Evolutionary conservation across 2,329 filamentous ascomycete genomes (phyloP).

Genomic region (Trematosphaeria pertusa): DNA sequence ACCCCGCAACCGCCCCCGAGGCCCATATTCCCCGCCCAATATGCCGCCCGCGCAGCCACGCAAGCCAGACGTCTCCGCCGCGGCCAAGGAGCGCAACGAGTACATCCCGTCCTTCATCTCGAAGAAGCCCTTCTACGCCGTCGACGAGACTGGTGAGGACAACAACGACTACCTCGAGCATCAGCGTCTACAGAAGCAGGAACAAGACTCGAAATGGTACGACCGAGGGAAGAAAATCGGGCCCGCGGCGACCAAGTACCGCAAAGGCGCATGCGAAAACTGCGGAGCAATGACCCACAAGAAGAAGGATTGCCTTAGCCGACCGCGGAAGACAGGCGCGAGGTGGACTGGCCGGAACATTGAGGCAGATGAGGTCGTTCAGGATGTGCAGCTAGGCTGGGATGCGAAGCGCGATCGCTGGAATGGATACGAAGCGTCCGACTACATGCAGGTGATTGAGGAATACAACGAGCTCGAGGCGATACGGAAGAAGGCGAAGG

Average conservation of each 20-base stretch:
- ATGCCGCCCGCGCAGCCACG: constrained; percentile 57
- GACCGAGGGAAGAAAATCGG: constrained; percentile 84
- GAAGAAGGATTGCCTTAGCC: constrained; percentile 88
- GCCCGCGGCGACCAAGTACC: constrained; percentile 92
- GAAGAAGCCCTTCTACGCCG: constrained; percentile 95
- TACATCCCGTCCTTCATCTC: constrained; percentile 99
- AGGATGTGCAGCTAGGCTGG: constrained; percentile 89
- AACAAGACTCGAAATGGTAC: constrained; percentile 85
- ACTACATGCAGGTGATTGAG: constrained; percentile 86
- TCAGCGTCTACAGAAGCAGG: constrained; percentile 80
- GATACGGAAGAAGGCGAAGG: constrained; percentile 62
- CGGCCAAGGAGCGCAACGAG: constrained; percentile 88
- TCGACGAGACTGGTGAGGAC: constrained; percentile 72
- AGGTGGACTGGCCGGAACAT: constrained; percentile 94
- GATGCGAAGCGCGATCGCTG: constrained; percentile 97
- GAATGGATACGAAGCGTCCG: constrained; percentile 94
- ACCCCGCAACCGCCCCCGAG: too few relatives aligned
- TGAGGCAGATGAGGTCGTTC: constrained; percentile 85
- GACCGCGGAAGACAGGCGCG: constrained; percentile 87
- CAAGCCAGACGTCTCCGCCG: constrained; percentile 61
- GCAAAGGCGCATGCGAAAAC: constrained; percentile 98
- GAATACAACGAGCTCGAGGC: constrained; percentile 88
- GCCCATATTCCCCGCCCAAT: too few relatives aligned
- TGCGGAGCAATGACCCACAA: constrained; percentile 98
- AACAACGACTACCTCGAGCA: constrained; percentile 89